Conservation (phyloP, 495 filamentous ascomycete genomes). For the Pseudoneurospora amorphoporcata region DNA sequence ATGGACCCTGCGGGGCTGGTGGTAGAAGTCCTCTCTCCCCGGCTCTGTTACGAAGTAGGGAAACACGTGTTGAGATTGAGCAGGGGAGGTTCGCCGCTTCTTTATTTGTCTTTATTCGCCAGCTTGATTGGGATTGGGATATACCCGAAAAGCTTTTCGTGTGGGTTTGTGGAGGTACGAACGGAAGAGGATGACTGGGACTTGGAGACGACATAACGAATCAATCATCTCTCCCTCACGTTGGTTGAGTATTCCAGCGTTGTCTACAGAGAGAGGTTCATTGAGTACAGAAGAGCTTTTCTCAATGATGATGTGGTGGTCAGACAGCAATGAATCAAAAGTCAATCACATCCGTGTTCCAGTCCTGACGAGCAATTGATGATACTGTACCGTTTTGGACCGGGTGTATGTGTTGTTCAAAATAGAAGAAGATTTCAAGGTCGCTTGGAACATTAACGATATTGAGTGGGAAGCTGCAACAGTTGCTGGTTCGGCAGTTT, state of each 20-base stretch:
- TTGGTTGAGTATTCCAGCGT: not conserved
- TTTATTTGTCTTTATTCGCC: not conserved
- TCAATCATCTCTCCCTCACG: not conserved
- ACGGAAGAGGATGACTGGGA: not conserved
- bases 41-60: not conserved
- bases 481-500: not conserved
- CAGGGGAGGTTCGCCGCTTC: not conserved
- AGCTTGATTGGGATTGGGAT: not conserved
- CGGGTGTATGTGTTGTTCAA: not conserved
- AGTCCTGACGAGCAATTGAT: not conserved
- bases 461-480: not conserved
- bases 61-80: not conserved
- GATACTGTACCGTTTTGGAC: not conserved
- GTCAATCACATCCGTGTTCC: not conserved
- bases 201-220: not conserved
- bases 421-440: not conserved
- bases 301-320: not conserved
- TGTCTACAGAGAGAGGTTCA: not conserved
- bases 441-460: not conserved
- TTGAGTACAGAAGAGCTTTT: not conserved
- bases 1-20: not conserved
- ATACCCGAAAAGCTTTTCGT: not conserved
- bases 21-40: not conserved
- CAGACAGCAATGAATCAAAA: not conserved
- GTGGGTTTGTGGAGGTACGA: not conserved